Conservation (phyloP, 1,284 basidiomycete species). For the Rhodotorula mucilaginosa region DNA sequence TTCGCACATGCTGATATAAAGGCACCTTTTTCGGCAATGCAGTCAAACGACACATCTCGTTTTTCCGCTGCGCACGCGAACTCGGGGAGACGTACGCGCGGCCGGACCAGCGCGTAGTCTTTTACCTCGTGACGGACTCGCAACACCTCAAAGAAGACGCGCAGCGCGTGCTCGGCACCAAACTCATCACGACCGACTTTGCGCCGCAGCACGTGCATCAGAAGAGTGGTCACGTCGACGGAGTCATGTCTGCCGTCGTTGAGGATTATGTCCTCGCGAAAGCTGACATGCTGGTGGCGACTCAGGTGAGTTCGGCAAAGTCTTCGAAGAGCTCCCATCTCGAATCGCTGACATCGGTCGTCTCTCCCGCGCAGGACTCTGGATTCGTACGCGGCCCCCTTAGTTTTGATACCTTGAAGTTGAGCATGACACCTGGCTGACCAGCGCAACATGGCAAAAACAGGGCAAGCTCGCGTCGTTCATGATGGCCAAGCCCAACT, state of each 20-base stretch:
- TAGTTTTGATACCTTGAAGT: background rate
- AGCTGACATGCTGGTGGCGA: constrained; percentile 31
- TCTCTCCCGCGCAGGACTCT: constrained; percentile 10
- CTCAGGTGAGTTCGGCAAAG: constrained; percentile 12
- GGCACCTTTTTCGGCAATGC: background rate
- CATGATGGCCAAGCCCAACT: constrained; percentile 27
- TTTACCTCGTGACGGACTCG: constrained; percentile 32
- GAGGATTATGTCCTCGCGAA: constrained; percentile 30
- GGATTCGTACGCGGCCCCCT: constrained; percentile 11
- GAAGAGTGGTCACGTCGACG: constrained; percentile 22
- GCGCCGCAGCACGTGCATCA: constrained; percentile 29
- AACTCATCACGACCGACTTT: constrained; percentile 25
- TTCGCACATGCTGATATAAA: too few relatives aligned
- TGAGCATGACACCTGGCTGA: background rate
- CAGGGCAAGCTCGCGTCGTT: constrained; percentile 33
- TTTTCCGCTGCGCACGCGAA: constrained; percentile 35
- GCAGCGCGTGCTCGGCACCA: constrained; percentile 13
- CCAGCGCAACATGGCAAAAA: background rate
- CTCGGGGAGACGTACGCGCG: constrained; percentile 27
- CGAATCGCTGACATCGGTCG: too few relatives aligned
- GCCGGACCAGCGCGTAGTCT: constrained; percentile 21
- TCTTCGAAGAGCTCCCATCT: too few relatives aligned
- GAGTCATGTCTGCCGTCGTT: constrained; percentile 27
- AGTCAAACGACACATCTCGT: constrained; percentile 31
- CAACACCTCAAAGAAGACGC: constrained; percentile 30